phyloP scores from a whole-genome alignment of 2,329 filamentous ascomycete species.

The Scytalidium lignicola region DNA sequence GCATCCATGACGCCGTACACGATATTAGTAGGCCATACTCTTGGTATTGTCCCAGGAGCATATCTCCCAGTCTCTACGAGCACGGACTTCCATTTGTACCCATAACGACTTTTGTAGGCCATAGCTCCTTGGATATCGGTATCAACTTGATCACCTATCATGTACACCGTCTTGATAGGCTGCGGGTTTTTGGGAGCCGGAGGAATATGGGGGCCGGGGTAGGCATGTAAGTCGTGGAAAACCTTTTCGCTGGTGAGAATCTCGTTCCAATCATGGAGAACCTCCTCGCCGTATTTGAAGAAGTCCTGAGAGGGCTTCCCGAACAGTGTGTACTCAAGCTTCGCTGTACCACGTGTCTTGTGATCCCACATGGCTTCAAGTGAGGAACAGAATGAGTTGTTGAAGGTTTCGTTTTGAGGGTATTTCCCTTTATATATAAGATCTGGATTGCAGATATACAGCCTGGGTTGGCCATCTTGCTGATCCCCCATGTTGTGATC shows the following conservation, averaged over 20 bases:
- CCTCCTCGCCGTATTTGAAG: slow-evolving; percentile 63
- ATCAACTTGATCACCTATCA: slow-evolving; percentile 66
- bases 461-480: too few species aligned
- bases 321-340: slow-evolving; percentile 36
- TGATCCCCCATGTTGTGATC: slow-evolving; percentile 47
- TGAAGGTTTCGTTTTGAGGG: slow-evolving; percentile 58
- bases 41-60: slow-evolving; percentile 35
- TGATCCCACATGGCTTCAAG: slow-evolving; percentile 62
- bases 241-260: background rate
- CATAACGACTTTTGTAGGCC: slow-evolving; percentile 47
- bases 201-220: slow-evolving; percentile 11
- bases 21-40: slow-evolving; percentile 49
- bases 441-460: slow-evolving; percentile 64
- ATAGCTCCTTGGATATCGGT: slow-evolving; percentile 69
- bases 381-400: slow-evolving; percentile 62
- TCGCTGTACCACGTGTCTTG: slow-evolving; percentile 45
- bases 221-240: background rate
- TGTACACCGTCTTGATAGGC: slow-evolving; percentile 57
- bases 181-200: slow-evolving; percentile 12
- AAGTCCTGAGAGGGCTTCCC: slow-evolving; percentile 67
- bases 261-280: slow-evolving; percentile 6
- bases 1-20: slow-evolving; percentile 59
- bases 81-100: slow-evolving; percentile 59
- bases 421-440: slow-evolving; percentile 56
- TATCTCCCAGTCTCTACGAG: slow-evolving; percentile 67